Base-by-base conservation (phyloP, 352 stramenopile genomes). In the Blastocystis sp. region DNA sequence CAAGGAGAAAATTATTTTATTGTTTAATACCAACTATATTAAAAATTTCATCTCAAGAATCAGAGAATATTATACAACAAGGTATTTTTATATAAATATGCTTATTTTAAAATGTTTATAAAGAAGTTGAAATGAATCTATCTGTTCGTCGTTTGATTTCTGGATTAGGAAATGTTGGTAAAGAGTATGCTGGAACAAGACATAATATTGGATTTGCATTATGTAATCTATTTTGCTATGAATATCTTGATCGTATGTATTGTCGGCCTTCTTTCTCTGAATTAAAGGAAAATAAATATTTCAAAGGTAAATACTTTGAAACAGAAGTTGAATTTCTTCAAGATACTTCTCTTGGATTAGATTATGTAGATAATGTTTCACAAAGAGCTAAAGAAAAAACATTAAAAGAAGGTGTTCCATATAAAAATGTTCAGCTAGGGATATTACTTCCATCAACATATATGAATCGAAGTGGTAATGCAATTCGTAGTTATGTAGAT, bases 131-230 rank as follows among this genome's bases (percentile, higher is more conserved):
- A 4, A 34, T 19, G 6, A 55, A 44, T 25, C 52, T 42, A 19
- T n/a, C 19, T 21, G 52, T 62, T 1, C 33, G 52, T 30, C 16
- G 52, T 2, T 31, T 62, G n/a, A 19, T 62, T n/a, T 39, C 54
- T 2, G 52, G 52, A 21, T 23, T 62, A 18, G 52, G 52, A 2
- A 62, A 62, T 37, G 44, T 48, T 2, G 52, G 52, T 9, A 18
- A 13, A 30, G 52, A 62, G 28, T 62, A 42, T 16, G 39, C 48
- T 18, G 39, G 52, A 6, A 62, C 52, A 5, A 39, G 52, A 4
- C 52, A 62, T 11, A 62, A 62, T 52, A 42, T 62, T 13, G 52
- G 52, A 28, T 62, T 62, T 27, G 52, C 34, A 16, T 39, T 62
- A 4, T 62, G 52, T 25, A 62, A 36, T 30, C 16, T 48, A 28